Evolutionary conservation across 148 eudicot species (phyloP).

Genomic region (Nepenthes gracilis): DNA sequence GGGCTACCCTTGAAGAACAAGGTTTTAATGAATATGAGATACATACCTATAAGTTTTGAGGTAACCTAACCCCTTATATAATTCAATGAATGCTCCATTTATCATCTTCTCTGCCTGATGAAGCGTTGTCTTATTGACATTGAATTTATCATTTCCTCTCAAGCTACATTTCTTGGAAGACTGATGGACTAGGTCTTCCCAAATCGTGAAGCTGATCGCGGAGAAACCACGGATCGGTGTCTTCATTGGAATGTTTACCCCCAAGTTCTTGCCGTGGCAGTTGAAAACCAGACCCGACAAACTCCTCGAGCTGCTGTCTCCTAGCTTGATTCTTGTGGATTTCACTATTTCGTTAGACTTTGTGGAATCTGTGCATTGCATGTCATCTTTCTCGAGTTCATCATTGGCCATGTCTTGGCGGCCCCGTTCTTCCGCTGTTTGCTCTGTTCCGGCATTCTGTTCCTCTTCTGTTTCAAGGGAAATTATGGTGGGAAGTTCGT

Average conservation of each 20-base stretch:
- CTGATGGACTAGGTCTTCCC: conserved; percentile 66
- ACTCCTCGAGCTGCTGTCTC: conserved; percentile 37
- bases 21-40: not conserved
- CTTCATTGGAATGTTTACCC: conserved; percentile 69
- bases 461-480: conserved; percentile 34
- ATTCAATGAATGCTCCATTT: conserved; percentile 77
- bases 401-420: conserved; percentile 5
- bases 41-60: conserved; percentile 79
- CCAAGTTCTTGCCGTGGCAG: conserved; percentile 54
- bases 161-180: conserved; percentile 55
- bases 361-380: conserved; percentile 24
- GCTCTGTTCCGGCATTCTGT: conserved; percentile 18
- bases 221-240: conserved; percentile 73
- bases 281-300: conserved; percentile 33
- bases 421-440: conserved; percentile 25
- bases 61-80: conserved; percentile 74
- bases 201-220: conserved; percentile 51
- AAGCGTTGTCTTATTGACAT: conserved; percentile 58
- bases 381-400: conserved; percentile 25
- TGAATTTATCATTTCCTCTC: conserved; percentile 33
- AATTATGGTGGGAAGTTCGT: not conserved
- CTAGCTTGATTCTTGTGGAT: conserved; percentile 29
- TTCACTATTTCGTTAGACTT: conserved; percentile 36
- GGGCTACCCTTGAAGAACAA: not conserved
- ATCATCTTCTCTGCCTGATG: conserved; percentile 94